phyloP scores from a whole-genome alignment of 148 eudicot genomes.

The Euryodendron excelsum region DNA sequence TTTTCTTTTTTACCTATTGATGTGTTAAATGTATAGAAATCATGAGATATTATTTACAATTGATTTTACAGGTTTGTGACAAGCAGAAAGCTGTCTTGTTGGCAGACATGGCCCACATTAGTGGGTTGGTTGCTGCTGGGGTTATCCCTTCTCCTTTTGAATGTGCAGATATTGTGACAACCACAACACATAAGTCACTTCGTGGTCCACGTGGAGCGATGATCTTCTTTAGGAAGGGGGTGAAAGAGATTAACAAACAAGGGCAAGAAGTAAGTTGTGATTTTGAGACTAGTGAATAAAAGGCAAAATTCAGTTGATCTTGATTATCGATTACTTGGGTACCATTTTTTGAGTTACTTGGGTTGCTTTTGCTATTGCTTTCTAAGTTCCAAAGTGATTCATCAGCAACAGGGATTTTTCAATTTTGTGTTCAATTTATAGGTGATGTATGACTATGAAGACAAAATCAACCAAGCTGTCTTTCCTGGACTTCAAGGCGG shows the following conservation, averaged over 20 bases:
- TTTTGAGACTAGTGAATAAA: not conserved
- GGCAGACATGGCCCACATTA: slow-evolving; percentile 99
- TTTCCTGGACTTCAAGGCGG: slow-evolving; percentile 99
- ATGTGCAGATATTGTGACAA: slow-evolving; percentile 59
- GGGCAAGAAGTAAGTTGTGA: slow-evolving; percentile 44
- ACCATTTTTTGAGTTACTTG: not conserved
- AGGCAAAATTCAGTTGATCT: slow-evolving; percentile 2
- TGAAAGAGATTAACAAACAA: slow-evolving; percentile 53
- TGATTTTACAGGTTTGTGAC: slow-evolving; percentile 65
- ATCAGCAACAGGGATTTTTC: not conserved
- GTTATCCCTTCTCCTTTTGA: slow-evolving; percentile 81
- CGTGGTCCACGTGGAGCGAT: slow-evolving; percentile 72
- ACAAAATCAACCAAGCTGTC: slow-evolving; percentile 93
- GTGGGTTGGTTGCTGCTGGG: slow-evolving; percentile 96
- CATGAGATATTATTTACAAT: slow-evolving; percentile 3
- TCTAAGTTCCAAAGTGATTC: not conserved
- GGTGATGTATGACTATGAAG: slow-evolving; percentile 96
- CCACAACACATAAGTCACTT: slow-evolving; percentile 64
- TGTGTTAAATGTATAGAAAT: not conserved
- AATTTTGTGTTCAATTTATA: slow-evolving; percentile 19
- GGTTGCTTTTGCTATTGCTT: not conserved
- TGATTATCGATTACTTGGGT: not conserved
- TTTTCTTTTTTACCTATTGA: not conserved
- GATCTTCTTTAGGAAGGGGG: slow-evolving; percentile 64
- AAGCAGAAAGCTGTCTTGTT: slow-evolving; percentile 86